Conservation (phyloP, 257 asterid species). For the Verbena officinalis region DNA sequence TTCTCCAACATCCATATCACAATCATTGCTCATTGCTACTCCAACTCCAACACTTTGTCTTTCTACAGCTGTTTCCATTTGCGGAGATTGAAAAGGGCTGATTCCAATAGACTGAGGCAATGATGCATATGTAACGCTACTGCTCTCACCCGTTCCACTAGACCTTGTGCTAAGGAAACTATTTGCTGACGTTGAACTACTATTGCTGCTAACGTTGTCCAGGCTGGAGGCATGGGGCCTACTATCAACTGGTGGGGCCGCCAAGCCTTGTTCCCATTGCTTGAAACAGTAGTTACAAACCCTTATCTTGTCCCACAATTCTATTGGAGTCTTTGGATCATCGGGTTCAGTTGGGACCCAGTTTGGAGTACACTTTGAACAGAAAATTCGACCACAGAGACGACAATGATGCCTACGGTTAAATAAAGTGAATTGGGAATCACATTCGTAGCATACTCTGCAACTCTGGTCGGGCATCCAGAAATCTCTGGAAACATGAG, state of each 20-base stretch:
- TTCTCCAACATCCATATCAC: conserved; percentile 40
- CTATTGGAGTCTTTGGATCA: conserved; percentile 40
- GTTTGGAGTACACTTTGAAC: conserved; percentile 84
- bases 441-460: conserved; percentile 97
- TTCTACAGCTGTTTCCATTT: conserved; percentile 56
- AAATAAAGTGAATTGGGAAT: conserved; percentile 75
- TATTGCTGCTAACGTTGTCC: conserved; percentile 50
- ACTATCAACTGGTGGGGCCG: conserved; percentile 39
- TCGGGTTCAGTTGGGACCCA: conserved; percentile 57
- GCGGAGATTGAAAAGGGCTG: conserved; percentile 60
- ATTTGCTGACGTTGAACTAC: conserved; percentile 61
- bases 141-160: conserved; percentile 72
- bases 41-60: conserved; percentile 45
- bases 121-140: conserved; percentile 57
- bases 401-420: conserved; percentile 98
- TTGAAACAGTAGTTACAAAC: conserved; percentile 81
- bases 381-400: conserved; percentile 84
- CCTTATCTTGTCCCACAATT: conserved; percentile 78
- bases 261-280: conserved; percentile 67
- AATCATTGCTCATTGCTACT: conserved; percentile 40
- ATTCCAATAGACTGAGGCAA: conserved; percentile 57
- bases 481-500: conserved; percentile 84
- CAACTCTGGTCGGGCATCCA: conserved; percentile 99
- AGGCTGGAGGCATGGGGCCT: conserved; percentile 48
- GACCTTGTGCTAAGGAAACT: conserved; percentile 87